These are phyloP conservation scores for Delphinella strobiligena DNA, from an alignment of 2,329 filamentous ascomycete species.

Conservation along the genomic window DNA sequence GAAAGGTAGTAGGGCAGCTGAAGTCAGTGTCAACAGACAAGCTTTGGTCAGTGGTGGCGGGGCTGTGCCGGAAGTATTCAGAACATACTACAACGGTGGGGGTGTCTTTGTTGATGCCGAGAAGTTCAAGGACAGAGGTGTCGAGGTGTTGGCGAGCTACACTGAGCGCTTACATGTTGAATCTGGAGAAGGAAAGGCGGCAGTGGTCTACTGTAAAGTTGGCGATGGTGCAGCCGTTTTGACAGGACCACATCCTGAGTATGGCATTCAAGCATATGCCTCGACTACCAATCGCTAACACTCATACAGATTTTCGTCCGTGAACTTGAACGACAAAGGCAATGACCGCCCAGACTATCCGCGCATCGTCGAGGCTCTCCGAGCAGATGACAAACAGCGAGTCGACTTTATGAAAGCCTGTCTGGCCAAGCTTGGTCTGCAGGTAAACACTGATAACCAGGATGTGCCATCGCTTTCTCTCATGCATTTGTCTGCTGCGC, in stretches of 20 bases:
- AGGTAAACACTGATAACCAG: conserved; percentile 56
- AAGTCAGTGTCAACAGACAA: conserved; percentile 51
- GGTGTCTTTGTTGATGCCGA: conserved; percentile 79
- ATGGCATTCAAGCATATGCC: conserved; percentile 23
- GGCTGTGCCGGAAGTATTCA: conserved; percentile 49
- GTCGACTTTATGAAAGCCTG: conserved; percentile 68
- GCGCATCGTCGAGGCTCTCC: conserved; percentile 54
- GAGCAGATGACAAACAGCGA: conserved; percentile 57
- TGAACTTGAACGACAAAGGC: conserved; percentile 59
- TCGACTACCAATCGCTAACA: too few relatives aligned
- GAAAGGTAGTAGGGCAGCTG: conserved; percentile 62
- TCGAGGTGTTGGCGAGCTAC: conserved; percentile 77
- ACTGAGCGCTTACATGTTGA: conserved; percentile 64
- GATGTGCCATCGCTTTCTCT: conserved; percentile 68
- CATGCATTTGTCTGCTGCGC: conserved; percentile 66
- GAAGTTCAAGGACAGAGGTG: conserved; percentile 47
- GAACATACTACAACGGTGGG: conserved; percentile 86
- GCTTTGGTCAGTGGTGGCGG: conserved; percentile 38
- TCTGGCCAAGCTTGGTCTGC: conserved; percentile 68
- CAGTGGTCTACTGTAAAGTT: conserved; percentile 71
- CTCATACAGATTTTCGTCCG: conserved; percentile 59
- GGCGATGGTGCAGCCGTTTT: conserved; percentile 70
- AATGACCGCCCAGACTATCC: conserved; percentile 55
- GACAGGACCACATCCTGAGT: conserved; percentile 90
- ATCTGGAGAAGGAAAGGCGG: conserved; percentile 59